Percentiles rank a stretch among this genome's conserved stretches.
phyloP scores from a whole-genome alignment of 306 rosid species.

The Trifolium fragiferum region DNA sequence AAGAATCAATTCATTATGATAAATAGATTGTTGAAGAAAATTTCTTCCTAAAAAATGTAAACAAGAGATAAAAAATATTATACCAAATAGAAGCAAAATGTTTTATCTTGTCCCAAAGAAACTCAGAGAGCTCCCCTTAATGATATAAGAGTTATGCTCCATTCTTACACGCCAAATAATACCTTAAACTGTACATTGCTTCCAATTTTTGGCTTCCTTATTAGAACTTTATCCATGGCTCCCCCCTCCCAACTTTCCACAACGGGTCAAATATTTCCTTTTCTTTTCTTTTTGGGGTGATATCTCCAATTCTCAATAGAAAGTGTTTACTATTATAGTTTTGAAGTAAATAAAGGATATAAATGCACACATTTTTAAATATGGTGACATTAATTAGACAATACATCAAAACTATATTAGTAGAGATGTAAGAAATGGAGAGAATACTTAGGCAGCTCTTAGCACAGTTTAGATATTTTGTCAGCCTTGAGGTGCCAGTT shows the following conservation, averaged over 20 bases:
- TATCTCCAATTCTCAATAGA: too few species aligned
- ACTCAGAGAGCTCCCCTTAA: not conserved
- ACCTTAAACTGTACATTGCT: not conserved
- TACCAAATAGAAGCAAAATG: not conserved
- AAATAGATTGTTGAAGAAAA: constrained; percentile 4
- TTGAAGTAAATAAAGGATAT: too few species aligned
- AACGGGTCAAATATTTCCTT: not conserved
- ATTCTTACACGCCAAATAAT: not conserved
- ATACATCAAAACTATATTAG: too few species aligned
- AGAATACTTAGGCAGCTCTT: too few species aligned
- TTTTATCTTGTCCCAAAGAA: not conserved
- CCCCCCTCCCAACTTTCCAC: not conserved
- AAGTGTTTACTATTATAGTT: too few species aligned
- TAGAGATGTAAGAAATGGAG: too few species aligned
- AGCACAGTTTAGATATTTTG: constrained; percentile 1
- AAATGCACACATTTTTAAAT: too few species aligned
- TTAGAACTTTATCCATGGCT: not conserved
- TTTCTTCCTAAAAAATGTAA: not conserved
- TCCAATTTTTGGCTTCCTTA: not conserved
- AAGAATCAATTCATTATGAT: constrained; percentile 3
- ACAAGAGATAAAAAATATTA: not conserved
- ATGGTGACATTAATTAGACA: too few species aligned
- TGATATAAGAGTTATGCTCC: not conserved
- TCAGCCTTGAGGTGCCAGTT: constrained; percentile 3
- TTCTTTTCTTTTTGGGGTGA: not conserved